Conservation (phyloP, 2,329 filamentous ascomycete genomes). For the Coniochaeta ligniaria region DNA sequence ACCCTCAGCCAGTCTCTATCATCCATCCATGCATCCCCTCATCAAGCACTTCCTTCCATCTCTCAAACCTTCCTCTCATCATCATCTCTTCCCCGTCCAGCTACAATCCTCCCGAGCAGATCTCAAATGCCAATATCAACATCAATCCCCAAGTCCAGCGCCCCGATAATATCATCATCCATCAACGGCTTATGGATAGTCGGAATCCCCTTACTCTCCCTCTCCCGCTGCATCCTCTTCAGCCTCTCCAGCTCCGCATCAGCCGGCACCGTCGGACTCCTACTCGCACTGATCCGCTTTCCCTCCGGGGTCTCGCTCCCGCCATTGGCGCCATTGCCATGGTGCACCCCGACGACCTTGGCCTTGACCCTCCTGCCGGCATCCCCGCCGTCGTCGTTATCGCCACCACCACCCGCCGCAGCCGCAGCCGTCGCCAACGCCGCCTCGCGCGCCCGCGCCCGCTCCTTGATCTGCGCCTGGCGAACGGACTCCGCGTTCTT, state of each 20-base stretch:
- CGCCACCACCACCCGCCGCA: too few relatives aligned
- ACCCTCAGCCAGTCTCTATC: too few relatives aligned
- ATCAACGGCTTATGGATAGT: conserved; percentile 72
- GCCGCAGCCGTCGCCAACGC: conserved; percentile 29
- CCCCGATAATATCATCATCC: conserved; percentile 89
- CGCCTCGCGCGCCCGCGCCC: conserved; percentile 52
- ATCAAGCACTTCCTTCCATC: neutral
- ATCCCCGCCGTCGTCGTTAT: neutral
- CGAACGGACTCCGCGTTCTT: conserved; percentile 86
- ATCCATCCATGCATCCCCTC: neutral
- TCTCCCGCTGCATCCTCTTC: conserved; percentile 38
- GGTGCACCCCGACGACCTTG: neutral
- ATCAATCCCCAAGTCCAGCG: conserved; percentile 85
- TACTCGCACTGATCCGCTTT: neutral
- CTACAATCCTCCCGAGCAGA: too few relatives aligned
- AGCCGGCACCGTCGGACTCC: neutral
- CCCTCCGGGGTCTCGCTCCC: neutral
- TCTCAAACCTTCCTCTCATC: neutral
- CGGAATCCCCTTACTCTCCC: conserved; percentile 45
- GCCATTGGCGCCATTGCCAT: neutral
- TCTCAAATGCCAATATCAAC: conserved; percentile 56
- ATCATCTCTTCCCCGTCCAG: neutral
- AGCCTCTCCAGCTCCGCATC: conserved; percentile 31
- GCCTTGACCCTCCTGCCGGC: conserved; percentile 37
- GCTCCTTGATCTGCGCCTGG: conserved; percentile 80